A percentile compares a stretch with the other conserved stretches of the same genome.
These are phyloP conservation scores for Nakazawaea wickerhamii DNA, from an alignment of 805 yeast species.

Conservation along the genomic window DNA sequence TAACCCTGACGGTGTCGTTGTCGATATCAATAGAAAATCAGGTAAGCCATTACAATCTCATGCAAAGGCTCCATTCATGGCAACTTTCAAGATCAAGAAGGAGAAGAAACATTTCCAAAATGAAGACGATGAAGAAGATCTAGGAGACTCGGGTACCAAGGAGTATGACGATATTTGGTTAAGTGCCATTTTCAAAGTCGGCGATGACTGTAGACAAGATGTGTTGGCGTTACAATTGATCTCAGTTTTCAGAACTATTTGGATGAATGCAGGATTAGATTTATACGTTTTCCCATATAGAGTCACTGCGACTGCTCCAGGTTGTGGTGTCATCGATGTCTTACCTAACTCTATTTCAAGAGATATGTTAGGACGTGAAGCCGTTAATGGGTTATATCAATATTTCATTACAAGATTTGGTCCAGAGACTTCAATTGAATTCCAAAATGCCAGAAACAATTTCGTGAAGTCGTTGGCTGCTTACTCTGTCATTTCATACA, in stretches of 20 bases:
- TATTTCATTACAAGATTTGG: constrained; percentile 91
- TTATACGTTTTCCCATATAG: constrained; percentile 88
- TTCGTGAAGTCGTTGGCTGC: constrained; percentile 93
- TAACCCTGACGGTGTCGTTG: constrained; percentile 91
- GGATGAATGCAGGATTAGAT: constrained; percentile 85
- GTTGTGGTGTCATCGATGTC: constrained; percentile 98
- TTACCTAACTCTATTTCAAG: constrained; percentile 92
- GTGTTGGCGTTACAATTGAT: constrained; percentile 89
- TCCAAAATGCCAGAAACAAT: constrained; percentile 87
- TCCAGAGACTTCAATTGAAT: constrained; percentile 84
- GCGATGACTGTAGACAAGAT: constrained; percentile 98
- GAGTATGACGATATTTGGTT: constrained; percentile 65
- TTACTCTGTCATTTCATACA: constrained; percentile 84
- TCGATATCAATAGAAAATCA: constrained; percentile 86
- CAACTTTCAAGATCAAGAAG: constrained; percentile 79
- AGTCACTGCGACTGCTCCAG: constrained; percentile 98
- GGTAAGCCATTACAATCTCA: constrained; percentile 96
- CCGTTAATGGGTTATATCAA: constrained; percentile 93
- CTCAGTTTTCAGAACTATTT: constrained; percentile 85
- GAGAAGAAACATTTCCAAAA: constrained; percentile 42
- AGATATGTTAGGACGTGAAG: constrained; percentile 98
- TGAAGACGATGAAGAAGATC: constrained; percentile 22
- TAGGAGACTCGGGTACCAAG: constrained; percentile 7
- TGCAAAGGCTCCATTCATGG: constrained; percentile 98
- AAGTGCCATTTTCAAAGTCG: constrained; percentile 96